Conservation (phyloP, 2,329 filamentous ascomycete species). For the Penicillium sp. region DNA sequence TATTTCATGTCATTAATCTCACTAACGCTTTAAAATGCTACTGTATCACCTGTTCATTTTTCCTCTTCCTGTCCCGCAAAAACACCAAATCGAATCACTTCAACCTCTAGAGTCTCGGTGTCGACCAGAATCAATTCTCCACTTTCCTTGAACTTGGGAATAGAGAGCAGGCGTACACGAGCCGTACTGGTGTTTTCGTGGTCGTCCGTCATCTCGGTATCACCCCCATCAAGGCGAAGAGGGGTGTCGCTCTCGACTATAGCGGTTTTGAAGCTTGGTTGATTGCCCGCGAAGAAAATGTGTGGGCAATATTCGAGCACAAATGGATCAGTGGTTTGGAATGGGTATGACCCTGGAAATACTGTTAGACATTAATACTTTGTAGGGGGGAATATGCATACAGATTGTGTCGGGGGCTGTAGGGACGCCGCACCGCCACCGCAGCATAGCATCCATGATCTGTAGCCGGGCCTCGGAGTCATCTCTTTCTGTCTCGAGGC, state of each 20-base stretch:
- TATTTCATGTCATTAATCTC: constrained; percentile 9
- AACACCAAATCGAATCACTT: constrained; percentile 58
- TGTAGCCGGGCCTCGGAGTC: constrained; percentile 66
- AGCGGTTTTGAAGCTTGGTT: constrained; percentile 70
- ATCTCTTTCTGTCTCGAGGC: constrained; percentile 23
- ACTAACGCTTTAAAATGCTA: constrained; percentile 5
- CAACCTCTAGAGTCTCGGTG: constrained; percentile 74
- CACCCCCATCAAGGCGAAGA: constrained; percentile 30
- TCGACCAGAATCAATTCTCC: constrained; percentile 80
- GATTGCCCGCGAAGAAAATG: constrained; percentile 83
- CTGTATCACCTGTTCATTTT: constrained; percentile 24
- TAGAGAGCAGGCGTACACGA: constrained; percentile 68
- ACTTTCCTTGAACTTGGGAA: constrained; percentile 76
- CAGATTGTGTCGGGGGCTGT: constrained; percentile 94
- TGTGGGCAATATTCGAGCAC: constrained; percentile 82
- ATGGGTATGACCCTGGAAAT: constrained; percentile 79
- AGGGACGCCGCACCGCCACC: constrained; percentile 86
- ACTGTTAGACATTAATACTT: constrained; percentile 11
- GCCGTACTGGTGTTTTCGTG: constrained; percentile 57
- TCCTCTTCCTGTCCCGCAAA: constrained; percentile 36
- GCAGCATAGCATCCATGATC: constrained; percentile 91
- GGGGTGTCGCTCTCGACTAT: constrained; percentile 54
- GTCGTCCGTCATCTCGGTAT: constrained; percentile 32
- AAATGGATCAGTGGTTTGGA: constrained; percentile 89
- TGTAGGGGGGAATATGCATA: constrained; percentile 46